phyloP scores from a whole-genome alignment of 306 rosid genomes.

The Astragalus glycyphyllos region DNA sequence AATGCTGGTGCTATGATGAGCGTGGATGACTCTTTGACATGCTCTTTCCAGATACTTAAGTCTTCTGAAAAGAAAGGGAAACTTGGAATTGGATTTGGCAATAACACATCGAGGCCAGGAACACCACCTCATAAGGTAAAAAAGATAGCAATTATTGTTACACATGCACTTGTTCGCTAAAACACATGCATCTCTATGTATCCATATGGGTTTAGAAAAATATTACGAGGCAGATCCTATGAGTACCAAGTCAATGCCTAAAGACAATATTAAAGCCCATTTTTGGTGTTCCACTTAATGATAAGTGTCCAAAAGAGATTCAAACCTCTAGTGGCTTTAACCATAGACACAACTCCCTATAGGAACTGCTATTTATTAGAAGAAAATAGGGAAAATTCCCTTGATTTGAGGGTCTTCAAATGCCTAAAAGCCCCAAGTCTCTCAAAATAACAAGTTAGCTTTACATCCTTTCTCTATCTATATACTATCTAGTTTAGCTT shows the following conservation, averaged over 20 bases:
- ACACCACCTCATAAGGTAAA: slow-evolving; percentile 60
- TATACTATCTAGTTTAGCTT: no score
- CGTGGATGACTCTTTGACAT: slow-evolving; percentile 54
- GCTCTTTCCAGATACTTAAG: slow-evolving; percentile 58
- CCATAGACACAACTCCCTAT: neutral
- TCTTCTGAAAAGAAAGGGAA: slow-evolving; percentile 58
- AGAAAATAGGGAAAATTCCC: no score
- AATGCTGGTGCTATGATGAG: slow-evolving; percentile 62
- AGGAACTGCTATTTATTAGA: neutral
- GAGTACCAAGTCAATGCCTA: slow-evolving; percentile 1
- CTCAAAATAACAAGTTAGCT: no score
- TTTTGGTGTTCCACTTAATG: neutral
- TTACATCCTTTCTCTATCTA: no score
- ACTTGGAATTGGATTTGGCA: slow-evolving; percentile 53
- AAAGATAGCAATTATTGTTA: slow-evolving; percentile 24
- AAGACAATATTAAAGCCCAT: neutral
- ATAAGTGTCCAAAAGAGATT: neutral
- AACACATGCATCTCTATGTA: neutral
- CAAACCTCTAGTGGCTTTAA: neutral
- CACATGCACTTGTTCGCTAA: slow-evolving; percentile 9
- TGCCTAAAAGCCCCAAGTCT: no score
- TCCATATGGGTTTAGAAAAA: slow-evolving; percentile 7
- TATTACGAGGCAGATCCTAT: slow-evolving; percentile 22
- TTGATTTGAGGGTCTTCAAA: no score
- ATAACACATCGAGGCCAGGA: slow-evolving; percentile 53